Evolutionary conservation across 306 rosid species (phyloP), one percentile per base, ranked within the genome.

Genomic region (Rosa rugosa): DNA sequence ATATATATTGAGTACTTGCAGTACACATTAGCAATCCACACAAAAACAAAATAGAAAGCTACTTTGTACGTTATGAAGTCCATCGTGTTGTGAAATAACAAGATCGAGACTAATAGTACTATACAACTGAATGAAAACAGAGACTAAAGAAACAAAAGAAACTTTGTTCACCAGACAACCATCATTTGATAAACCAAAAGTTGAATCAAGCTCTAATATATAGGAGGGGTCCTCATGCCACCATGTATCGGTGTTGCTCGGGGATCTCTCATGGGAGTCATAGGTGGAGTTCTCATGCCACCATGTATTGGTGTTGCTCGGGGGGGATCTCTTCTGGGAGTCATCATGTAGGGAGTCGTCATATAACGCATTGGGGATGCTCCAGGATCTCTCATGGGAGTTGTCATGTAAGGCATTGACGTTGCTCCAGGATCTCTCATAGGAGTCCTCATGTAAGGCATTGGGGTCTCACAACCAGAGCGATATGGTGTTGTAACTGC

Each of bases 381-480:
- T 1, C 42, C n/a, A 5, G 42, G 9, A 31, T 63, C 69, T 65
- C 70, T 65, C 68, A 63, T 63, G 4, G 68, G 68, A 62, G 68
- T 27, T 41, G 4, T 14, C 68, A 62, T 27, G 41, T 27, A 59
- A 23, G 65, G 65, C 65, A 57, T 60, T 25, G 60, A 2, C 1
- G 5, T 22, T 59, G 65, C 65, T n/a, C 34, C 65, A 8, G 34
- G 5, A 59, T 59, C 65, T 59, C 65, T 59, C 31, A 57, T 57
- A 11, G 63, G 31, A n/a, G 63, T 57, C 31, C 31, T 57, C 65
- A 59, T 22, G 65, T 23, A 59, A 59, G 65, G 65, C 65, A 59
- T 59, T 59, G 69, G 69, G 44, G 69, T 64, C 69, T 65, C 70
- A 36, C 11, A 16, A 65, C 70, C 70, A 6, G 70, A 65, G 22